Percentiles rank a stretch among this genome's conserved stretches.
Conservation (phyloP, 768 basidiomycete genomes). For the Boletellus ananas region DNA sequence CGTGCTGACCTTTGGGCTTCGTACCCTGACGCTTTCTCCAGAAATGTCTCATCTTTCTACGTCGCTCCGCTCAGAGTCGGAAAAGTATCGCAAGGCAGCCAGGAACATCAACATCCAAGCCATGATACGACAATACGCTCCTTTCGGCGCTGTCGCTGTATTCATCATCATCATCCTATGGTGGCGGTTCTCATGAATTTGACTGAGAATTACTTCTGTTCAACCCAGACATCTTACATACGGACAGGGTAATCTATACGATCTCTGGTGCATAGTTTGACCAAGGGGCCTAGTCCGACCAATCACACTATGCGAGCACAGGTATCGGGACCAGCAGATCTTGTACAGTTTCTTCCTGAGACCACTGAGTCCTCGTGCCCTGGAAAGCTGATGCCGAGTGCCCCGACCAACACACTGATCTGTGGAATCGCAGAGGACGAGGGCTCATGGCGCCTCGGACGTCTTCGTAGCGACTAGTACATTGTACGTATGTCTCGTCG, state of each 20-base stretch:
- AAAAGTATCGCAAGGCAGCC: constrained; percentile 95
- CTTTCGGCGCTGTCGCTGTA: constrained; percentile 76
- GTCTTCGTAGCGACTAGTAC: no score
- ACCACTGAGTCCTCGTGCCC: no score
- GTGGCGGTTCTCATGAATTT: constrained; percentile 67
- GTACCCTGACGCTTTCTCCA: constrained; percentile 27
- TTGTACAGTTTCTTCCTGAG: no score
- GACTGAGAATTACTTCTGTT: constrained; percentile 11
- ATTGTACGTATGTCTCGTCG: no score
- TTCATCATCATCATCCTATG: constrained; percentile 74
- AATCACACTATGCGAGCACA: neutral
- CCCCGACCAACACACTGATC: no score
- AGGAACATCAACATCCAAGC: constrained; percentile 92
- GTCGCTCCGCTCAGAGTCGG: constrained; percentile 91
- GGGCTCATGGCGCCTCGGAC: no score
- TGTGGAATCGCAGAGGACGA: no score
- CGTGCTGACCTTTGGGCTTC: neutral
- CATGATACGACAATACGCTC: constrained; percentile 94
- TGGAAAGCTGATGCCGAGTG: no score
- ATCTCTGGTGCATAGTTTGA: constrained; percentile 5
- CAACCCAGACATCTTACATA: constrained; percentile 21
- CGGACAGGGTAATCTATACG: constrained; percentile 27
- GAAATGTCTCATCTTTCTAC: constrained; percentile 97
- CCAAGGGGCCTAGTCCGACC: neutral
- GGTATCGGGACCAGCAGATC: no score